These are phyloP conservation scores for Rhododendron simsii DNA, from an alignment of 148 eudicot genomes.

Conservation along the genomic window DNA sequence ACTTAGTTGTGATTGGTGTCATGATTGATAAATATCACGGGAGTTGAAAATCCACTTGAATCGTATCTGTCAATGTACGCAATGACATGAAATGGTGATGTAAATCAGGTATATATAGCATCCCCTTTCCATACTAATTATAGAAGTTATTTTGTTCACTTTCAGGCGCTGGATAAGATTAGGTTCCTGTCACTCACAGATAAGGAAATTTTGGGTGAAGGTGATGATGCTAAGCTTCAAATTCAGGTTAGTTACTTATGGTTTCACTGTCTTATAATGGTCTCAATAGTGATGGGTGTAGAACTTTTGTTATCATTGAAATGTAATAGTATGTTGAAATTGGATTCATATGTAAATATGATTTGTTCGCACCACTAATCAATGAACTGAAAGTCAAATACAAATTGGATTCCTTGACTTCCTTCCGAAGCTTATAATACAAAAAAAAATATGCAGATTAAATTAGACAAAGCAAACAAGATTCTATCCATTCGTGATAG, in stretches of 20 bases:
- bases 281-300: background rate
- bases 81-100: background rate
- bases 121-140: background rate
- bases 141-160: background rate
- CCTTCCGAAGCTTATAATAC: background rate
- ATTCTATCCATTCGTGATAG: constrained; percentile 85
- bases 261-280: background rate
- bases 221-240: constrained; percentile 79
- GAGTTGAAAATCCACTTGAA: background rate
- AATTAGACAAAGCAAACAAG: constrained; percentile 87
- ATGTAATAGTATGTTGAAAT: background rate
- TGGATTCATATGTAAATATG: background rate
- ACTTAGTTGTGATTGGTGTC: background rate
- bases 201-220: constrained; percentile 89
- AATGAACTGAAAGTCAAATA: background rate
- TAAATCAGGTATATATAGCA: background rate
- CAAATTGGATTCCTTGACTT: background rate
- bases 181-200: constrained; percentile 91
- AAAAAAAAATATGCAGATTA: constrained; percentile 58
- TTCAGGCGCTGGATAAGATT: constrained; percentile 93
- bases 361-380: background rate
- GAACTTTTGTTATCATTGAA: background rate
- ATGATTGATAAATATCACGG: background rate
- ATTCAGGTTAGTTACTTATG: constrained; percentile 55
- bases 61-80: background rate